These are phyloP conservation scores for Thalassiosira livingstoniorum DNA, from an alignment of 352 stramenopile species.

Conservation along the genomic window DNA sequence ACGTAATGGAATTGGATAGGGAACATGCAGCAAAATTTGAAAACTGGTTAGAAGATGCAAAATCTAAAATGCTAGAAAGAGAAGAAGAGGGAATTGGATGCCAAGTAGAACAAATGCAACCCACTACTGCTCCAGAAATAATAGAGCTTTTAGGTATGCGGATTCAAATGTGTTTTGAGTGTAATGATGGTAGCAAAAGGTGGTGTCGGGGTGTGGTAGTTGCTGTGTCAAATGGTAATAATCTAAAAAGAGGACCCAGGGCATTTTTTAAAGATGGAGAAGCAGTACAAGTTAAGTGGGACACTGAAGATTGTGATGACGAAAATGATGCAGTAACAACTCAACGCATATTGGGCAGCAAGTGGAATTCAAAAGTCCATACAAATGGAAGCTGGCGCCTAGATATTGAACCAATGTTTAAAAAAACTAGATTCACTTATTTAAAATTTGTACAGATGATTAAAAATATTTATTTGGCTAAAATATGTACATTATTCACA, in stretches of 20 bases:
- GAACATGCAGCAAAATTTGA: neutral
- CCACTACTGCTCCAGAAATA: neutral
- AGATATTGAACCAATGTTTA: too few species aligned
- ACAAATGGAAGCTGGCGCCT: too few species aligned
- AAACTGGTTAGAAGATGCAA: neutral
- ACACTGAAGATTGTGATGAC: neutral
- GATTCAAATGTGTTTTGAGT: neutral
- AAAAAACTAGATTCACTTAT: too few species aligned
- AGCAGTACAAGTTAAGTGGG: neutral
- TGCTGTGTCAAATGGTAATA: neutral
- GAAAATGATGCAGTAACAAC: neutral
- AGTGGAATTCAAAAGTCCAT: neutral
- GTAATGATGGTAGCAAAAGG: neutral
- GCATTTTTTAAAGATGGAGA: neutral
- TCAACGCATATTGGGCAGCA: neutral
- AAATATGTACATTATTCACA: too few species aligned
- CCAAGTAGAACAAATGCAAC: constrained; percentile 6
- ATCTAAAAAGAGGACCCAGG: too few species aligned
- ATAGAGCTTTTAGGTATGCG: neutral
- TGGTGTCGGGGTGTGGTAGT: neutral
- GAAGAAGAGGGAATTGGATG: neutral
- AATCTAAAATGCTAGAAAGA: neutral
- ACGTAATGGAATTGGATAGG: neutral
- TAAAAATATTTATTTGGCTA: too few species aligned
- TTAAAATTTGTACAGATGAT: too few species aligned